Percentiles rank a stretch among this genome's conserved stretches.
Conservation (phyloP, 1,139 yeast species). For the Taphrina pruni region DNA sequence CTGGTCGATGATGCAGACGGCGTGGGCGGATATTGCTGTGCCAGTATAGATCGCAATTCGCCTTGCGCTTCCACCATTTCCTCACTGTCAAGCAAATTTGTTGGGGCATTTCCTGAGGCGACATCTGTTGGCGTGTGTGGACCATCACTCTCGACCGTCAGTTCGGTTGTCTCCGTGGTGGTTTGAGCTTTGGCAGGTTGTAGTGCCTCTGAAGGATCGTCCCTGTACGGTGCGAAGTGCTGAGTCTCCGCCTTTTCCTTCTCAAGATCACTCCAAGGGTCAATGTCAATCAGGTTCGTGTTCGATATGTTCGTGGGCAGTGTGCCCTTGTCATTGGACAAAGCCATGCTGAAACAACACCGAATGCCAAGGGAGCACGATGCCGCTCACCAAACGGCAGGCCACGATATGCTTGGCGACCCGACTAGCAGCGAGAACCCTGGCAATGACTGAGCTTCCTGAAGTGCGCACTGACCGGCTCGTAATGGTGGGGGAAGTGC, state of each 20-base stretch:
- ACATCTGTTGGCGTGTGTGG: conserved; percentile 34
- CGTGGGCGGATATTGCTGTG: conserved; percentile 36
- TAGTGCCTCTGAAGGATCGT: neutral
- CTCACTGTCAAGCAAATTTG: conserved; percentile 20
- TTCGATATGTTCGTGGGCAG: neutral
- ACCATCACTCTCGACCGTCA: conserved; percentile 27
- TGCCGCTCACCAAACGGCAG: neutral
- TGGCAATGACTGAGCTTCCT: neutral
- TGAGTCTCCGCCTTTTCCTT: neutral
- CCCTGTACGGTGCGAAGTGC: conserved; percentile 16
- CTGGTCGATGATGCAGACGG: conserved; percentile 17
- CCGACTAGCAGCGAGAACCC: too few relatives aligned
- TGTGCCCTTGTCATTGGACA: neutral
- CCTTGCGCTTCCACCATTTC: conserved; percentile 14
- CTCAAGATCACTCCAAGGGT: conserved; percentile 16
- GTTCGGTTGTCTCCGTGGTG: conserved; percentile 29
- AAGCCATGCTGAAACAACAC: neutral
- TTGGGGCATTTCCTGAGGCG: neutral
- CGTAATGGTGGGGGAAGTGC: neutral
- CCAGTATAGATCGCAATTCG: conserved; percentile 27
- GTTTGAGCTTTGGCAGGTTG: conserved; percentile 23
- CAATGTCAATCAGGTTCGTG: conserved; percentile 1
- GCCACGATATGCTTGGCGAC: too few relatives aligned
- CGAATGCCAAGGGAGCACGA: neutral
- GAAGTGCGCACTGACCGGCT: conserved; percentile 1